Evolutionary conservation across 2,329 filamentous ascomycete genomes (phyloP).

Genomic region (Xylariaceae sp.): DNA sequence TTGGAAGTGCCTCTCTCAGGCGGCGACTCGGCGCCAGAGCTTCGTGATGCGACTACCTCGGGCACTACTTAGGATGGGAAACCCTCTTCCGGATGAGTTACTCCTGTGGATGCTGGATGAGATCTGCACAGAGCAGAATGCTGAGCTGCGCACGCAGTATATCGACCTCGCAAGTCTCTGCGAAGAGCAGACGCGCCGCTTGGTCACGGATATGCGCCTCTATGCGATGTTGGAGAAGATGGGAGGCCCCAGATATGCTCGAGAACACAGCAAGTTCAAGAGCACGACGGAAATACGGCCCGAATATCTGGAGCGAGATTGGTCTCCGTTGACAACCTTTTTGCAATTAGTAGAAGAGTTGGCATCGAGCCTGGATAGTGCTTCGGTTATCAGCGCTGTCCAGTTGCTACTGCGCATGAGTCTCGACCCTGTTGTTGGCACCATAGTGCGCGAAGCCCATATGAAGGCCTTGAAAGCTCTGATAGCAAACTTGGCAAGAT

Average conservation of each 20-base stretch:
- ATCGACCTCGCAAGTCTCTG: constrained; percentile 48
- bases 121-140: constrained; percentile 51
- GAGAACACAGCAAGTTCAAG: constrained; percentile 24
- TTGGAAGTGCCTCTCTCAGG: constrained; percentile 48
- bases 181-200: constrained; percentile 38
- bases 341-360: constrained; percentile 40
- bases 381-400: constrained; percentile 37
- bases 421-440: constrained; percentile 46
- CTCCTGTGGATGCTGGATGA: constrained; percentile 63
- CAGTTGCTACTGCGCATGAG: constrained; percentile 52
- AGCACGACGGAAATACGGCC: constrained; percentile 25
- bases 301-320: constrained; percentile 39
- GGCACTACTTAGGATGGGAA: constrained; percentile 44
- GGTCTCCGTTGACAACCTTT: constrained; percentile 42
- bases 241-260: constrained; percentile 50
- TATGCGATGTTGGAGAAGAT: constrained; percentile 54
- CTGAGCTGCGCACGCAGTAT: constrained; percentile 58
- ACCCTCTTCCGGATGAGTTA: constrained; percentile 57
- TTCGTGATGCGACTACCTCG: constrained; percentile 61
- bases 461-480: constrained; percentile 40
- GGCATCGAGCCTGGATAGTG: constrained; percentile 33
- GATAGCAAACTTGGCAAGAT: constrained; percentile 37
- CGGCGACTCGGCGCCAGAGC: constrained; percentile 50
- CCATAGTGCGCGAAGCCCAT: constrained; percentile 24
- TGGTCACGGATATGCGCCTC: constrained; percentile 44